Base-by-base conservation (phyloP, 2,329 filamentous ascomycete genomes). In the Stagonosporopsis cucurbitacearum region DNA sequence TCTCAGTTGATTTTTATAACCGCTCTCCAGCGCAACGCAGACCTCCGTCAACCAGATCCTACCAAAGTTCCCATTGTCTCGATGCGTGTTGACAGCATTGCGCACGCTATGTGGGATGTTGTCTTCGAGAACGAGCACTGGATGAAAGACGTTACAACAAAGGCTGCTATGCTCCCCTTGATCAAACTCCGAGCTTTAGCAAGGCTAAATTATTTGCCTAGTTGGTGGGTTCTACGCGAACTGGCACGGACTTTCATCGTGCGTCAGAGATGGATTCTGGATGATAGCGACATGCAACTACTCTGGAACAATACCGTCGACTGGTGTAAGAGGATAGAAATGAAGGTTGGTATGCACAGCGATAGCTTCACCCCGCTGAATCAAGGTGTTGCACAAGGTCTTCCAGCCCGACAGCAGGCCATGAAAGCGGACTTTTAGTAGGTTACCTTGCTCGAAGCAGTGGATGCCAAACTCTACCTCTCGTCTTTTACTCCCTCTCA, bases 161-260 rank as follows among this genome's bases (percentile, higher is more conserved):
- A 62, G 30, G 44, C 23, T 15, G 43, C 62, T 32, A 56, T 64
- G 44, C 59, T 56, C 22, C 30, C 52, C 0, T 41, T 52, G 0
- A 15, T 58, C 13, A 65, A 64, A 15, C 46, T 70, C 0, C 52
- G 61, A 0, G 58, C 60, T 4, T 47, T 70, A 7, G 65, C 65
- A 1, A 57, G 42, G 8, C 37, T 66, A n/a, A 64, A 64, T 1
- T 59, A 59, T n/a, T 12, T 69, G 26, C 62, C 66, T 0, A 62
- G 58, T 2, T 68, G 66, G 66, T 70, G 65, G 65, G 62, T 60
- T 22, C 26, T 69, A 13, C 59, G 63, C 13, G 55, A 58, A 17
- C 40, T 46, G 30, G 40, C 55, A 1, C 15, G 28, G 4, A n/a
- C 1, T 6, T 8, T 37, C 5, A 36, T 62, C 36, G 12, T 12